phyloP scores from a whole-genome alignment of 805 yeast species.

The Lipomyces oligophaga region DNA sequence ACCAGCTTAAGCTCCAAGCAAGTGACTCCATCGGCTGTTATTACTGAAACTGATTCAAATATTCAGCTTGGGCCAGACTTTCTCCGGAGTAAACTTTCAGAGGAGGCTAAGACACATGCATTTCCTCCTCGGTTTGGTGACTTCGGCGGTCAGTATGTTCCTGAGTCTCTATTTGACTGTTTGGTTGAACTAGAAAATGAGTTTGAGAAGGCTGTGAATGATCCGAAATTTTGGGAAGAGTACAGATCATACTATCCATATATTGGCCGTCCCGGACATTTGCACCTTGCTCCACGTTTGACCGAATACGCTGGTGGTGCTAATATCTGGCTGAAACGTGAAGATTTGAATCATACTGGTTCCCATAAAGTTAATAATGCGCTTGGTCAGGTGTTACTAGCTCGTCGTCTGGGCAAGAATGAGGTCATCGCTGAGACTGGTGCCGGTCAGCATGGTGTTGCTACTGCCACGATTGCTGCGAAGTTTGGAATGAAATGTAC shows the following conservation, averaged over 20 bases:
- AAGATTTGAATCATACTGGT: slow-evolving; percentile 61
- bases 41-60: slow-evolving; percentile 39
- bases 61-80: slow-evolving; percentile 30
- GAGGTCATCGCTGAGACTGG: slow-evolving; percentile 49
- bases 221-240: slow-evolving; percentile 91
- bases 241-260: slow-evolving; percentile 78
- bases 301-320: slow-evolving; percentile 92
- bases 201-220: slow-evolving; percentile 83
- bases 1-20: slow-evolving; percentile 8
- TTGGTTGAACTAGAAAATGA: slow-evolving; percentile 83
- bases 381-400: slow-evolving; percentile 45
- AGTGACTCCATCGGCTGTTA: slow-evolving; percentile 27
- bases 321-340: slow-evolving; percentile 96
- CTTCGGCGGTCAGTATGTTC: slow-evolving; percentile 98
- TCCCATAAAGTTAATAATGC: slow-evolving; percentile 49
- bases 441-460: slow-evolving; percentile 52
- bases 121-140: slow-evolving; percentile 77
- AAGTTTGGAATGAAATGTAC: slow-evolving; percentile 84
- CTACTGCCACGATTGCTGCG: slow-evolving; percentile 50
- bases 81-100: slow-evolving; percentile 12
- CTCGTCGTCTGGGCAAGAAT: slow-evolving; percentile 45
- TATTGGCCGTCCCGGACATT: slow-evolving; percentile 93
- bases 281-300: slow-evolving; percentile 87
- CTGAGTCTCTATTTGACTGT: slow-evolving; percentile 92
- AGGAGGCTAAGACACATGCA: slow-evolving; percentile 9